Base-by-base conservation (phyloP, 1,284 basidiomycete species). In the Ustilago loliicola region DNA sequence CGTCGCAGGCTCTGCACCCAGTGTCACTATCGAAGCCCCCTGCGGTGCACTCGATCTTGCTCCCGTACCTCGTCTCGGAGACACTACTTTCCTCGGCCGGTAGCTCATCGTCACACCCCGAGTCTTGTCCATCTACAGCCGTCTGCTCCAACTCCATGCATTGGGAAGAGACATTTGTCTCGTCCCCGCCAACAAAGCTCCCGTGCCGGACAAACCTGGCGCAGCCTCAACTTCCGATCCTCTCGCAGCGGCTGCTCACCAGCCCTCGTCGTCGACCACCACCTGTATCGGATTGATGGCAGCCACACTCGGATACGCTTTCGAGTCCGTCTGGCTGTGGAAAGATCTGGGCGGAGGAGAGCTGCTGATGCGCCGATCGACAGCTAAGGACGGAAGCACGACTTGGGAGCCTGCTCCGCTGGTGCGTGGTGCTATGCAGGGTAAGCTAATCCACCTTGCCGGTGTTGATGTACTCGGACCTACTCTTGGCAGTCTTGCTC, bases 281-380 rank as follows among this genome's bases (percentile, higher is more conserved):
- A 82, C 86, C 9, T 71, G 83, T 47, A 86, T 87, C 52, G 48
- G 69, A 2, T 72, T 86, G 4, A 87, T 87, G 74, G 86, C 83
- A 11, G 52, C 79, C 7, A 61, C 86, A 9, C 75, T 87, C 15
- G 87, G 87, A 1, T 87, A 87, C 64, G 80, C 77, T 9, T 77
- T 86, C 42, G 86, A 87, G 61, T 77, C 83, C 3, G 67, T 87
- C 1, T 86, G 86, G 80, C 78, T 87, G 2, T 87, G 83, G 79
- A 87, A 87, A 61, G 87, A 87, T 50, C 61, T 87, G 0, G 77
- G 82, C 15, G 87, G 87, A 10, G 78, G 81, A 13, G 87, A 87
- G 74, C 75, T 87, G 13, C 50, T 85, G 21, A 84, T 84, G 82
- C 76, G 85, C n/a, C 72, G 84, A 7, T 77, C 79, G 9, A 86